phyloP scores from a whole-genome alignment of 1,139 yeast genomes.

The Hanseniaspora uvarum region DNA sequence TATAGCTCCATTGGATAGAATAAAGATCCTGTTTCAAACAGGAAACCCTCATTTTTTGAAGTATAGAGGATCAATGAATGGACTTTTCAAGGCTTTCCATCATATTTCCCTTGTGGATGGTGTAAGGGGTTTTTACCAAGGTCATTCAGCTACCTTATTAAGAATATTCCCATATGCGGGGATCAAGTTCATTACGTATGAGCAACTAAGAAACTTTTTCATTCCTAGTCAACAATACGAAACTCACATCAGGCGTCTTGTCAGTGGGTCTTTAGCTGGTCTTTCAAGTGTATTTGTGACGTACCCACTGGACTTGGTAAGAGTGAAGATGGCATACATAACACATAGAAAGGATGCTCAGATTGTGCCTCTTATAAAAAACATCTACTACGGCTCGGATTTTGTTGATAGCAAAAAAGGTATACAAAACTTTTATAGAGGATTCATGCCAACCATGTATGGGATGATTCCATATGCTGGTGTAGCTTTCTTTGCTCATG shows the following conservation, averaged over 20 bases:
- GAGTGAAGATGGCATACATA: slow-evolving; percentile 87
- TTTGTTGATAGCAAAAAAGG: slow-evolving; percentile 28
- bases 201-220: slow-evolving; percentile 69
- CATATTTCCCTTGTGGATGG: slow-evolving; percentile 66
- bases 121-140: slow-evolving; percentile 75
- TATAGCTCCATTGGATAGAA: slow-evolving; percentile 91
- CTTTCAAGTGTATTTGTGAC: slow-evolving; percentile 79
- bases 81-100: slow-evolving; percentile 61
- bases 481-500: slow-evolving; percentile 90
- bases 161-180: slow-evolving; percentile 96
- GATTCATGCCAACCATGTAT: slow-evolving; percentile 83
- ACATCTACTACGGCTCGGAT: slow-evolving; percentile 57
- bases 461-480: slow-evolving; percentile 99
- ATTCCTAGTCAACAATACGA: slow-evolving; percentile 70
- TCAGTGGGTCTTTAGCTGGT: slow-evolving; percentile 88
- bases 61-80: slow-evolving; percentile 71
- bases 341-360: slow-evolving; percentile 51
- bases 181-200: slow-evolving; percentile 93
- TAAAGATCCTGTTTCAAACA: slow-evolving; percentile 88
- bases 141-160: slow-evolving; percentile 84
- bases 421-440: slow-evolving; percentile 72
- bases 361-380: slow-evolving; percentile 42
- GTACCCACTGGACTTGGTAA: slow-evolving; percentile 79
- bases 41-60: slow-evolving; percentile 78
- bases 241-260: slow-evolving; percentile 65